phyloP scores from a whole-genome alignment of 73 alveolate genomes.

The Symbiodinium pilosum region DNA sequence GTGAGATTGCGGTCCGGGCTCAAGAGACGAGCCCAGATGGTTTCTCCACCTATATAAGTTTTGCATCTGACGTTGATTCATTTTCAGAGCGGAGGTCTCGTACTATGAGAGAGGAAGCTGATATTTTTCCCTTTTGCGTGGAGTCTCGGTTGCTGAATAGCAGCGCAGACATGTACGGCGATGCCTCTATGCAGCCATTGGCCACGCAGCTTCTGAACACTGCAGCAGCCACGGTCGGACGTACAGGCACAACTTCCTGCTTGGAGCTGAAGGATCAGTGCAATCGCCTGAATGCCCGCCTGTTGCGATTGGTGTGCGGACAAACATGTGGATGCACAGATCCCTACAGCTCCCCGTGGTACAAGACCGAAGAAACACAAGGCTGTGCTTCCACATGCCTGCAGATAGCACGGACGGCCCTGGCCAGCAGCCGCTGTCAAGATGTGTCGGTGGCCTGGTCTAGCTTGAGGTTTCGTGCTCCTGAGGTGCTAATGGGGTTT shows the following conservation, averaged over 20 bases:
- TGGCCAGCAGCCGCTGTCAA: neutral
- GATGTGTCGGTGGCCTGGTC: slow-evolving; percentile 5
- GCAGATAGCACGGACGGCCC: neutral
- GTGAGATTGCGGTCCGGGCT: neutral
- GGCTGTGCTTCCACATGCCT: slow-evolving; percentile 35
- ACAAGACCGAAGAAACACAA: slow-evolving; percentile 44
- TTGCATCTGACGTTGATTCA: neutral
- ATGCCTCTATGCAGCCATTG: neutral
- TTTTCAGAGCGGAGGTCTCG: slow-evolving; percentile 43
- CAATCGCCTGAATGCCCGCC: neutral
- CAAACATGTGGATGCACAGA: slow-evolving; percentile 39
- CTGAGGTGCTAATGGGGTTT: neutral
- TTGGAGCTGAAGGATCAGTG: neutral
- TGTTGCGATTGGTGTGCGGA: slow-evolving; percentile 51
- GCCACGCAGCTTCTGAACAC: neutral
- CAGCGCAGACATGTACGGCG: slow-evolving; percentile 29
- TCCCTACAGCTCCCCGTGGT: slow-evolving; percentile 46
- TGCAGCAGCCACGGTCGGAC: slow-evolving; percentile 36
- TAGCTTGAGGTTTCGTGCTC: neutral
- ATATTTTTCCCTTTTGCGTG: slow-evolving; percentile 25
- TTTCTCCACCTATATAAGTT: slow-evolving; percentile 5
- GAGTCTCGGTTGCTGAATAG: slow-evolving; percentile 16
- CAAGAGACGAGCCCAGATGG: neutral
- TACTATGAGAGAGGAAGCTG: slow-evolving; percentile 28
- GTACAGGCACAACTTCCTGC: neutral